Conservation (phyloP, 495 filamentous ascomycete species). For the Penicillium daleae region DNA sequence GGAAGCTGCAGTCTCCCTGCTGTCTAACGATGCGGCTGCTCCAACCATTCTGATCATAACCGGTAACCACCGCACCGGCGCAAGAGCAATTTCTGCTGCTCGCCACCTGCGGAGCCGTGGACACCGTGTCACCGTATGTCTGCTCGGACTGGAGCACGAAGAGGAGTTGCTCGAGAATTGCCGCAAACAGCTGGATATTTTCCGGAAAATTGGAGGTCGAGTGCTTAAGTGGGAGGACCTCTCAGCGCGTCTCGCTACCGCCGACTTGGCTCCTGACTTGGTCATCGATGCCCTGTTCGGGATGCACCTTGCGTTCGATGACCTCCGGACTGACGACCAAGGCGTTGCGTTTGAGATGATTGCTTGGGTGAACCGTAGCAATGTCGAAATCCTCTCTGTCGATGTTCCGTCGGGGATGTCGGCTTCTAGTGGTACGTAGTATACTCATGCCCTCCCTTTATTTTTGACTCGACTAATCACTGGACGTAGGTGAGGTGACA, state of each 20-base stretch:
- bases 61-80: conserved; percentile 85
- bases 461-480: conserved; percentile 15
- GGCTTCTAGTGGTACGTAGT: conserved; percentile 66
- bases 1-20: conserved; percentile 70
- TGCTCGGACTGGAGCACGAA: conserved; percentile 79
- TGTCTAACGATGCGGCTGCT: conserved; percentile 47
- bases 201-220: conserved; percentile 74
- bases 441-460: conserved; percentile 26
- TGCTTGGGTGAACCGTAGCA: conserved; percentile 82
- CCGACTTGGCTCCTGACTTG: conserved; percentile 69
- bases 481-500: conserved; percentile 48
- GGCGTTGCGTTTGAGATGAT: conserved; percentile 81
- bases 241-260: conserved; percentile 53
- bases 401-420: conserved; percentile 88
- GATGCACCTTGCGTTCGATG: conserved; percentile 80
- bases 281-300: conserved; percentile 90
- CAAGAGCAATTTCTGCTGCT: conserved; percentile 80
- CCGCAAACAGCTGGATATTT: conserved; percentile 73
- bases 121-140: conserved; percentile 74
- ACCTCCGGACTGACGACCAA: conserved; percentile 79
- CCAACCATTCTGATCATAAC: conserved; percentile 80
- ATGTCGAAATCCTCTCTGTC: conserved; percentile 75
- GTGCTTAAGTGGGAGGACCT: conserved; percentile 62
- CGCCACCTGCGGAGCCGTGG: conserved; percentile 84
- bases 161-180: conserved; percentile 74